Conservation (phyloP, 2,329 filamentous ascomycete genomes). For the Colletotrichum sp. region DNA sequence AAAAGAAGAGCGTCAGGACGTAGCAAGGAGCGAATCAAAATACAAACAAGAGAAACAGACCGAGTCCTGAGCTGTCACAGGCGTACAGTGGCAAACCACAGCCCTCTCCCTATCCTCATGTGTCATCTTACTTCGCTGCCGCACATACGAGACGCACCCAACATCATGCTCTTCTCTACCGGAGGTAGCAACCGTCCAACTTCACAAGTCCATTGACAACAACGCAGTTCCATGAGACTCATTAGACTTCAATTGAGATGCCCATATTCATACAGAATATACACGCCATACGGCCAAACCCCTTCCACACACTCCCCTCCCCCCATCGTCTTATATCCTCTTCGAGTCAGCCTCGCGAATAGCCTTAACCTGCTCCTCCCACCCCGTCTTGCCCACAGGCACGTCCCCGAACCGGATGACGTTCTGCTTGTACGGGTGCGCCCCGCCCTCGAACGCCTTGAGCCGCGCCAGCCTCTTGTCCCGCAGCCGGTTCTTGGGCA, state of each 20-base stretch:
- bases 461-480: conserved; percentile 86
- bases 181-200: neutral
- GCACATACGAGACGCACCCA: neutral
- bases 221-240: neutral
- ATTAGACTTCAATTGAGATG: conserved; percentile 19
- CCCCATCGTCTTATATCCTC: conserved; percentile 48
- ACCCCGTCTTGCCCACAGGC: conserved; percentile 57
- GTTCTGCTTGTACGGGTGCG: conserved; percentile 92
- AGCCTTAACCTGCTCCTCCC: conserved; percentile 55
- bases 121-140: neutral
- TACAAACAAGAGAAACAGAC: neutral
- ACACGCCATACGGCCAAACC: conserved; percentile 11
- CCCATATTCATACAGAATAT: conserved; percentile 22
- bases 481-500: conserved; percentile 93
- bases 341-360: conserved; percentile 54
- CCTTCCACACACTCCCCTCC: neutral
- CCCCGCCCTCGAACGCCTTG: conserved; percentile 94
- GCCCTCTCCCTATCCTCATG: neutral
- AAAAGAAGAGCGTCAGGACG: neutral
- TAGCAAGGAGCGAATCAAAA: neutral
- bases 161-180: neutral
- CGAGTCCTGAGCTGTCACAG: rapidly evolving
- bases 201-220: neutral
- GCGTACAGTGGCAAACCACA: rapidly evolving
- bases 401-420: conserved; percentile 74